Conservation (phyloP, 1,284 basidiomycete species). For the Trichosporon ovoides region DNA sequence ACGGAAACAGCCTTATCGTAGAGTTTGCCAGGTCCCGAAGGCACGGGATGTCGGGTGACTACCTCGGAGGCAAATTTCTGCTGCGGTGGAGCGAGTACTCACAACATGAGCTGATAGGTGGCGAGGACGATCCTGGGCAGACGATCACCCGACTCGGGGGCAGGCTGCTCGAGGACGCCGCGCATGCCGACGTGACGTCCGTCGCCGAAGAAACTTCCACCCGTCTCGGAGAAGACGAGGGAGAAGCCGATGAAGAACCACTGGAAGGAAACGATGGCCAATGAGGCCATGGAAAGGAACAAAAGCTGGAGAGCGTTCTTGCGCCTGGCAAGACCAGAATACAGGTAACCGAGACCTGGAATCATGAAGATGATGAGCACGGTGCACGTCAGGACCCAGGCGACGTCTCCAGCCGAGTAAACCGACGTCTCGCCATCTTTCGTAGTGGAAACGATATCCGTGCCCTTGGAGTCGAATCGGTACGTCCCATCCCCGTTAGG, state of each 20-base stretch:
- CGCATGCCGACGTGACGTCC: constrained; percentile 65
- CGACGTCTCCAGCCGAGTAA: constrained; percentile 74
- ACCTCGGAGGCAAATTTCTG: not conserved
- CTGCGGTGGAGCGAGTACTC: not conserved
- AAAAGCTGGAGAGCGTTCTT: constrained; percentile 55
- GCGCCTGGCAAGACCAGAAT: constrained; percentile 76
- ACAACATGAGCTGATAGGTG: constrained; percentile 67
- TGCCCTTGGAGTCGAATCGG: constrained; percentile 24
- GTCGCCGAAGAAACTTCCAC: constrained; percentile 60
- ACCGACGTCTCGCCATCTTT: constrained; percentile 27
- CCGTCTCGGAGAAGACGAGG: constrained; percentile 69
- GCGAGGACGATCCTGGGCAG: constrained; percentile 60
- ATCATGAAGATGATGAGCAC: constrained; percentile 66
- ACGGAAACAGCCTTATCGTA: no score
- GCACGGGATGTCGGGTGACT: not conserved
- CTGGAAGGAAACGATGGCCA: constrained; percentile 70
- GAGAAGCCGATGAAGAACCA: constrained; percentile 86
- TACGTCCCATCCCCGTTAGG: constrained; percentile 17
- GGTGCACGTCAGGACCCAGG: constrained; percentile 73
- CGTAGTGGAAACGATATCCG: constrained; percentile 29
- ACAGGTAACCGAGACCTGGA: constrained; percentile 66
- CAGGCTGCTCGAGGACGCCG: constrained; percentile 61
- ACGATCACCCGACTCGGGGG: constrained; percentile 59
- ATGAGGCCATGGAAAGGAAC: constrained; percentile 58
- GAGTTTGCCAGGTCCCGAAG: no score